Percentiles rank a stretch among this genome's conserved stretches.
These are phyloP conservation scores for Aegilops longissima DNA, from an alignment of 176 grass and related monocot genomes.

Conservation along the genomic window DNA sequence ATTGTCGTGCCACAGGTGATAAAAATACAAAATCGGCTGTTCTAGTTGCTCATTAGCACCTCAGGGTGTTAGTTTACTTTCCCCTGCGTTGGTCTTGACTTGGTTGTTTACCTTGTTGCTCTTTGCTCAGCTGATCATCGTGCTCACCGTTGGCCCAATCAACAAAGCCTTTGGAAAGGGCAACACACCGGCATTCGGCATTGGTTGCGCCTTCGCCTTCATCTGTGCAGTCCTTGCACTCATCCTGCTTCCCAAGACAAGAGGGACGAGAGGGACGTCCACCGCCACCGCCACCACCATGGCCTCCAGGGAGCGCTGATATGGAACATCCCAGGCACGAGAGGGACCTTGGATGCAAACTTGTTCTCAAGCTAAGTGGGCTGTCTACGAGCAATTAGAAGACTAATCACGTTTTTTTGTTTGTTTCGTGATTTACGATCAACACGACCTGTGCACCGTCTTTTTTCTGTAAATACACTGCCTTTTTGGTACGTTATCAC, in stretches of 20 bases:
- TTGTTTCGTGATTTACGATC: no score
- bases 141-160: constrained; percentile 25
- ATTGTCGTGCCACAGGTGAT: constrained; percentile 41
- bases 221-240: constrained; percentile 29
- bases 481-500: no score
- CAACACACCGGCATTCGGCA: constrained; percentile 40
- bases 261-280: constrained; percentile 10
- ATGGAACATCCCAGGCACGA: no score
- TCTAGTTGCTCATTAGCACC: no score
- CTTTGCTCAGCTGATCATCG: constrained; percentile 27
- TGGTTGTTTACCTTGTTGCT: background rate
- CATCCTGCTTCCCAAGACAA: constrained; percentile 35
- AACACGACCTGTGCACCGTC: no score
- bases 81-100: background rate
- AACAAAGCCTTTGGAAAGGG: constrained; percentile 40
- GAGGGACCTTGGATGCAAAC: no score
- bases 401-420: no score
- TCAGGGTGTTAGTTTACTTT: background rate
- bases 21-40: background rate
- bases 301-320: background rate
- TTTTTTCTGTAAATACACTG: no score
- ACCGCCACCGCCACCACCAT: background rate
- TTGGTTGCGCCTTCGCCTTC: constrained; percentile 32
- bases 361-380: no score
- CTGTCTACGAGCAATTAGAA: no score